These are phyloP conservation scores for Glaciozyma martinii DNA, from an alignment of 768 basidiomycete species.

Conservation along the genomic window DNA sequence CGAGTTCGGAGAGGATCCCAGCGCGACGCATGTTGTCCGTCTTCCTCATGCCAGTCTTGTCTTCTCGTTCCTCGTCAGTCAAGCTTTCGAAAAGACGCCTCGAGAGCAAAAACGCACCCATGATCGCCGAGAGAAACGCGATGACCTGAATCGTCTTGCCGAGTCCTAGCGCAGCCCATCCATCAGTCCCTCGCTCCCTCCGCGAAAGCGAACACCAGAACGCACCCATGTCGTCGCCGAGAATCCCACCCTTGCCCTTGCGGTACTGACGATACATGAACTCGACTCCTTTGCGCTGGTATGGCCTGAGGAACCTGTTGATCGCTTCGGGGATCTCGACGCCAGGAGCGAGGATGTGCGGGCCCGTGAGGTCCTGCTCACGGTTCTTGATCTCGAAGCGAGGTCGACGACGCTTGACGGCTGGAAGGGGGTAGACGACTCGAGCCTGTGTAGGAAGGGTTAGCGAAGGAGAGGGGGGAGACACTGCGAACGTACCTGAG, in stretches of 20 bases:
- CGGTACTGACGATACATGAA: conserved; percentile 71
- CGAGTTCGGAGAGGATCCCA: not conserved
- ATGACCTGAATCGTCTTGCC: conserved; percentile 96
- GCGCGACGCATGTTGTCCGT: conserved; percentile 45
- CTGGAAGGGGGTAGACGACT: not conserved
- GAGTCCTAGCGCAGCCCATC: conserved; percentile 31
- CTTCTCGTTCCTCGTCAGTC: conserved; percentile 35
- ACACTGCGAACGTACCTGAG: not conserved
- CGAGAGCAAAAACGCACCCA: conserved; percentile 44
- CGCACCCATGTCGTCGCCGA: conserved; percentile 92
- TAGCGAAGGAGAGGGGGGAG: not conserved
- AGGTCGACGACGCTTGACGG: conserved; percentile 11
- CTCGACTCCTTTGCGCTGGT: conserved; percentile 75
- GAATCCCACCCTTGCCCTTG: conserved; percentile 61
- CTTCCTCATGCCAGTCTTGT: conserved; percentile 60
- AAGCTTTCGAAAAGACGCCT: not conserved
- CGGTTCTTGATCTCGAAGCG: conserved; percentile 9
- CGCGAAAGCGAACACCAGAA: conserved; percentile 12
- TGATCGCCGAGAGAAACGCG: conserved; percentile 79
- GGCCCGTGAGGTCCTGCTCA: conserved; percentile 11
- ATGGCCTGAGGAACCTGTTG: conserved; percentile 78
- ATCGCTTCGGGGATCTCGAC: conserved; percentile 44
- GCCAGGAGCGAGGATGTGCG: not conserved
- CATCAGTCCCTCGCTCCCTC: conserved; percentile 8
- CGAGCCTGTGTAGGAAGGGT: not conserved